Percentiles rank a stretch among this genome's conserved stretches.
phyloP scores from a whole-genome alignment of 495 filamentous ascomycete genomes.

The Xylaria sp. region DNA sequence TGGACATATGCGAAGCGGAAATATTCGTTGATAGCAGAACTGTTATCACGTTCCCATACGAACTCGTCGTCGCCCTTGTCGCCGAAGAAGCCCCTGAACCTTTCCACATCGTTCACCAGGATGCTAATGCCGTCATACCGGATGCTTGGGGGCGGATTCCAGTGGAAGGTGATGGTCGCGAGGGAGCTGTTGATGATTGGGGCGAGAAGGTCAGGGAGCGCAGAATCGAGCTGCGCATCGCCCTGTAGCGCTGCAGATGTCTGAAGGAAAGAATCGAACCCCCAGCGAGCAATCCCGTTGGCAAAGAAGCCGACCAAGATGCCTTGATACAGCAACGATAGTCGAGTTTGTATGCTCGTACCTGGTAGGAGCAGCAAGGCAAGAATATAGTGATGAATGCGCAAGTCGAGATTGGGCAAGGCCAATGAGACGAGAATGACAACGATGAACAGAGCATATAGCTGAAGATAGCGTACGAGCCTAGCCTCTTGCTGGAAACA shows the following conservation, averaged over 20 bases:
- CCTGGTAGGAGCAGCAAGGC: slow-evolving; percentile 82
- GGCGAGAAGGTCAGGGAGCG: slow-evolving; percentile 68
- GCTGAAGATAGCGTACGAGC: slow-evolving; percentile 70
- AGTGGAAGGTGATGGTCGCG: slow-evolving; percentile 61
- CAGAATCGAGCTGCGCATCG: slow-evolving; percentile 70
- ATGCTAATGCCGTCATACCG: slow-evolving; percentile 83
- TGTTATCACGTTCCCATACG: slow-evolving; percentile 55
- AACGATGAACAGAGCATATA: slow-evolving; percentile 69
- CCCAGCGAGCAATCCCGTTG: slow-evolving; percentile 93
- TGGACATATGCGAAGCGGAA: slow-evolving; percentile 85
- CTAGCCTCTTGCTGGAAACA: slow-evolving; percentile 76
- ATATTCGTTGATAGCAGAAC: slow-evolving; percentile 65
- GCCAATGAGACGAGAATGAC: slow-evolving; percentile 68
- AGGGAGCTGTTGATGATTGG: slow-evolving; percentile 49
- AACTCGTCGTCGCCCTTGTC: slow-evolving; percentile 55
- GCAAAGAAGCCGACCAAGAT: slow-evolving; percentile 89
- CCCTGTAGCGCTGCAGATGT: slow-evolving; percentile 74
- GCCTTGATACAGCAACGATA: slow-evolving; percentile 81
- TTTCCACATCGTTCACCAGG: slow-evolving; percentile 92
- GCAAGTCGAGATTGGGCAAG: slow-evolving; percentile 81
- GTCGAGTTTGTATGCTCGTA: slow-evolving; percentile 81
- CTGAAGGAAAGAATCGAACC: slow-evolving; percentile 89
- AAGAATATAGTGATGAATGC: slow-evolving; percentile 95
- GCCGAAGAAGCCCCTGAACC: slow-evolving; percentile 67
- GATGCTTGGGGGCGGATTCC: slow-evolving; percentile 61